A percentile compares a stretch with the other conserved stretches of the same genome.
phyloP scores from a whole-genome alignment of 1,284 basidiomycete species.

The Earliella scabrosa region DNA sequence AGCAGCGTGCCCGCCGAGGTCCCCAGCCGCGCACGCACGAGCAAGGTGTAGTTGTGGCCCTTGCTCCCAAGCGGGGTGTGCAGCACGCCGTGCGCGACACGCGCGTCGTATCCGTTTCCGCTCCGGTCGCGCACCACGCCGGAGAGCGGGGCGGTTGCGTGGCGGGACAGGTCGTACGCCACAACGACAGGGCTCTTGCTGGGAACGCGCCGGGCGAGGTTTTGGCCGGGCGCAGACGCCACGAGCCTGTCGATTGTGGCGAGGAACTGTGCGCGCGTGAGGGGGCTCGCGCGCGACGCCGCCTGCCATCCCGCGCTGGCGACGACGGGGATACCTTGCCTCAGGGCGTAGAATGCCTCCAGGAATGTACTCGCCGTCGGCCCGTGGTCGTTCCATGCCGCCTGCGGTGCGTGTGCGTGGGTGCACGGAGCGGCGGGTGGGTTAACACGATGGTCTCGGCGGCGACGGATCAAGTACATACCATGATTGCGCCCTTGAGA shows the following conservation, averaged over 20 bases:
- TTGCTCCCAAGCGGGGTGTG: slow-evolving; percentile 38
- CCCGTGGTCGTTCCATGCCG: slow-evolving; percentile 34
- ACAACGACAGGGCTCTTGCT: slow-evolving; percentile 22
- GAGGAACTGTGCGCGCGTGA: slow-evolving; percentile 30
- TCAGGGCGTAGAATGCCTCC: slow-evolving; percentile 33
- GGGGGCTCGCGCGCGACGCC: slow-evolving; percentile 26
- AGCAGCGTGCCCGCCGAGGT: slow-evolving; percentile 23
- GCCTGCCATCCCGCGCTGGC: slow-evolving; percentile 30
- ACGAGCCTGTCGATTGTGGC: slow-evolving; percentile 24
- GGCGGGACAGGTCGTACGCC: slow-evolving; percentile 18
- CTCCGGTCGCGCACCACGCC: slow-evolving; percentile 22
- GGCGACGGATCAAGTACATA: not conserved
- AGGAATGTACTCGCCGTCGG: slow-evolving; percentile 30
- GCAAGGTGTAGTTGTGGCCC: slow-evolving; percentile 39
- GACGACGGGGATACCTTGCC: slow-evolving; percentile 30
- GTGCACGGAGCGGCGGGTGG: too few relatives aligned
- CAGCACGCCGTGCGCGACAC: slow-evolving; percentile 16
- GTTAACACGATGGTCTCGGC: too few relatives aligned
- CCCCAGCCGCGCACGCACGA: slow-evolving; percentile 24
- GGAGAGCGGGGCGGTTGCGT: not conserved
- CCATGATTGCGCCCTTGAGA: slow-evolving; percentile 31
- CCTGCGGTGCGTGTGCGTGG: slow-evolving; percentile 16
- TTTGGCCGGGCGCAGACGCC: slow-evolving; percentile 30
- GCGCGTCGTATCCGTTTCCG: slow-evolving; percentile 31
- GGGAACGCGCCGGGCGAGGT: slow-evolving; percentile 28